Evolutionary conservation across 371 early-diverging fungal species (phyloP).

Genomic region (Rhizomucor miehei): DNA sequence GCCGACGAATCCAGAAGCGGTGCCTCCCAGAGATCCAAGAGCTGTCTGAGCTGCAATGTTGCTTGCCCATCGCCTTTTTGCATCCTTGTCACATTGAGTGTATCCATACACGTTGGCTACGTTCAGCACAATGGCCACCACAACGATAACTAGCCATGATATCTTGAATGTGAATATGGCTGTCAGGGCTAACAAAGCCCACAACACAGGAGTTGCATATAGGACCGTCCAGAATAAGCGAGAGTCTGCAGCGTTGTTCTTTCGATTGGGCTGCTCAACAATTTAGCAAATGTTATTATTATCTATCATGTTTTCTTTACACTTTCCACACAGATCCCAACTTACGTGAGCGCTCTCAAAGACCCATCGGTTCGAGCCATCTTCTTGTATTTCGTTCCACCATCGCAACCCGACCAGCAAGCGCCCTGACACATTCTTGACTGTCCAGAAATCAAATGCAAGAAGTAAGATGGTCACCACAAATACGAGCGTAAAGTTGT

Average conservation of each 20-base stretch:
- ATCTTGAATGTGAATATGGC: slow-evolving; percentile 70
- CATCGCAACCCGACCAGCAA: slow-evolving; percentile 94
- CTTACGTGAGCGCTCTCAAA: slow-evolving; percentile 91
- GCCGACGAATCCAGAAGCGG: slow-evolving; percentile 39
- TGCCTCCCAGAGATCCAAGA: slow-evolving; percentile 34
- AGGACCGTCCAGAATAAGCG: slow-evolving; percentile 90
- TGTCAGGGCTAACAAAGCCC: slow-evolving; percentile 80
- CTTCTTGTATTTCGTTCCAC: slow-evolving; percentile 97
- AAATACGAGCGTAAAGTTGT: slow-evolving; percentile 88
- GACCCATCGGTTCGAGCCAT: slow-evolving; percentile 91
- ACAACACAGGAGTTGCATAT: slow-evolving; percentile 82
- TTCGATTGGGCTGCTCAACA: slow-evolving; percentile 59
- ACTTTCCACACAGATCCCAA: too few species aligned
- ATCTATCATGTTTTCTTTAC: too few species aligned
- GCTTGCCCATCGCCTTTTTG: slow-evolving; percentile 68
- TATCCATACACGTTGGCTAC: slow-evolving; percentile 94
- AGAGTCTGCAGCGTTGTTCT: slow-evolving; percentile 82
- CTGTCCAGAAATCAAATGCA: slow-evolving; percentile 98
- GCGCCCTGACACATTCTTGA: slow-evolving; percentile 96
- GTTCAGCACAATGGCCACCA: slow-evolving; percentile 80
- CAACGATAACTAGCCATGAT: slow-evolving; percentile 83
- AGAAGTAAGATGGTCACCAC: slow-evolving; percentile 87
- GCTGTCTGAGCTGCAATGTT: slow-evolving; percentile 46
- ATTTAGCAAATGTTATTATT: too few species aligned
- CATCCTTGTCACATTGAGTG: slow-evolving; percentile 91